Conservation (phyloP, 169 alveolate species). For the Perkinsus marinus region DNA sequence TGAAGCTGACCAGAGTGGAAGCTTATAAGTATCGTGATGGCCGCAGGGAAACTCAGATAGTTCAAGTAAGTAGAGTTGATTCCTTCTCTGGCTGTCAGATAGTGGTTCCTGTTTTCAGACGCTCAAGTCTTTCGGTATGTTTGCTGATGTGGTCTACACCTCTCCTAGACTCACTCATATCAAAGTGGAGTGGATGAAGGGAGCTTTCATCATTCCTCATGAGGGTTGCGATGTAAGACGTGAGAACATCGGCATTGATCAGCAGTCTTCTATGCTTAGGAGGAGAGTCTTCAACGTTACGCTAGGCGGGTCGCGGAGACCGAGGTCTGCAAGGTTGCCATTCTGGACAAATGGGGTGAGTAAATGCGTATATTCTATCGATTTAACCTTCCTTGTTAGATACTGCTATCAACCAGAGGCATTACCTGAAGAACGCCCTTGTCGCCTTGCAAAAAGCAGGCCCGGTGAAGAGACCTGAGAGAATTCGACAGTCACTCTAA, state of each 20-base stretch:
- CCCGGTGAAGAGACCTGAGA: not conserved
- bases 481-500: not conserved
- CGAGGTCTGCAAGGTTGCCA: not conserved
- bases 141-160: not conserved
- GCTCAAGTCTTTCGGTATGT: not conserved
- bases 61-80: not conserved
- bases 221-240: not conserved
- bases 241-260: not conserved
- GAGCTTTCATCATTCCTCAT: not conserved
- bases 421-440: not conserved
- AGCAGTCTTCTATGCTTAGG: not conserved
- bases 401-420: not conserved
- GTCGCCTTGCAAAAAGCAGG: not conserved
- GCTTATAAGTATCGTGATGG: not conserved
- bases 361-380: too few relatives aligned
- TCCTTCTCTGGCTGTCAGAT: too few relatives aligned
- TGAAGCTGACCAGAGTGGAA: not conserved
- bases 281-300: not conserved
- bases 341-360: not conserved
- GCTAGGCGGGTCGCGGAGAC: not conserved
- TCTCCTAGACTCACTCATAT: not conserved
- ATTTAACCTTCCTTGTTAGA: not conserved
- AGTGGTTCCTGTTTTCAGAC: too few relatives aligned
- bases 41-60: not conserved
- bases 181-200: not conserved